Evolutionary conservation across 2,329 filamentous ascomycete genomes (phyloP).

Genomic region (Hypoxylon sp.): DNA sequence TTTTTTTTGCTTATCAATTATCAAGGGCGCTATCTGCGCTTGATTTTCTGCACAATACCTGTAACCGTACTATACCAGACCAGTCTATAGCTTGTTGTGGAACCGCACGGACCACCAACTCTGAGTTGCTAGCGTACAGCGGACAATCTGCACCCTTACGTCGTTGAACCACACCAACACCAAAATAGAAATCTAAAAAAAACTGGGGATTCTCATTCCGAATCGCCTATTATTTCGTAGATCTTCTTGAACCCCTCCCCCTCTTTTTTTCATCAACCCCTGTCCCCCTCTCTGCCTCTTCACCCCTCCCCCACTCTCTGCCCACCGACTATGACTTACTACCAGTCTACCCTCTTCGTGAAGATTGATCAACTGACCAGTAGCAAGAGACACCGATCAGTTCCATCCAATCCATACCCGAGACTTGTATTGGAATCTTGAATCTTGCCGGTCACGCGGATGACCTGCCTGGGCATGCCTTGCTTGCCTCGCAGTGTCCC

Average conservation of each 20-base stretch:
- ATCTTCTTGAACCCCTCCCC: conserved; percentile 37
- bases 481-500: conserved; percentile 24
- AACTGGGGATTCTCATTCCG: conserved; percentile 23
- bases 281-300: conserved; percentile 2
- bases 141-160: conserved; percentile 42
- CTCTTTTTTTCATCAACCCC: conserved; percentile 22
- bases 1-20: conserved; percentile 33
- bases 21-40: conserved; percentile 43
- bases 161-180: conserved; percentile 43
- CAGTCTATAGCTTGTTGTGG: neutral
- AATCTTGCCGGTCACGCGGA: conserved; percentile 44
- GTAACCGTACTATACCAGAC: too few species aligned
- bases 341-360: neutral
- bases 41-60: conserved; percentile 21
- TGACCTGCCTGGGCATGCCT: conserved; percentile 36
- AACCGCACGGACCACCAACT: conserved; percentile 30
- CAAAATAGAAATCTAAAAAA: conserved; percentile 42
- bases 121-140: conserved; percentile 4
- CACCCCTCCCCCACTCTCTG: conserved; percentile 34
- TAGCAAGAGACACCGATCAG: conserved; percentile 39
- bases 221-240: conserved; percentile 16
- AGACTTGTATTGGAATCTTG: conserved; percentile 33
- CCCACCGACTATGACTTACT: conserved; percentile 14
- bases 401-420: conserved; percentile 24
- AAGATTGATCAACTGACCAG: conserved; percentile 42